Percentiles rank a stretch among this genome's conserved stretches.
Evolutionary conservation across 1,139 yeast genomes (phyloP).

Genomic region (Diutina catenulata): DNA sequence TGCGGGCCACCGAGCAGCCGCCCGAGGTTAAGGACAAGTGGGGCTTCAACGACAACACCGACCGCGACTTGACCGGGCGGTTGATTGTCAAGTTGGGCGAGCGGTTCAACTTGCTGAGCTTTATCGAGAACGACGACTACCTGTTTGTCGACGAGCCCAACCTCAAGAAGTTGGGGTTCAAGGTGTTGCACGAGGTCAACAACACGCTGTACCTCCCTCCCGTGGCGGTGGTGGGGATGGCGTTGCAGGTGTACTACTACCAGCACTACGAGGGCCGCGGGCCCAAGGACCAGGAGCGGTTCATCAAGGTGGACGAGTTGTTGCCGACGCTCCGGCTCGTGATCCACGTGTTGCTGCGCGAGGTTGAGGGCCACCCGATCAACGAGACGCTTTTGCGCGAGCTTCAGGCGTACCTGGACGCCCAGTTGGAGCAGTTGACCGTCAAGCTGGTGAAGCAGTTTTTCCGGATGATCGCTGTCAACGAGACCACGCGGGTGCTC

Average conservation of each 20-base stretch:
- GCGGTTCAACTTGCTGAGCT: constrained; percentile 20
- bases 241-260: constrained; percentile 23
- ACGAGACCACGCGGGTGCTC: constrained; percentile 17
- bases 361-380: constrained; percentile 11
- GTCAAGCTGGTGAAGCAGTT: constrained; percentile 21
- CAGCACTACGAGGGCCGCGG: constrained; percentile 10
- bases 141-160: constrained; percentile 10
- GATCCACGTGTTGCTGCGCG: constrained; percentile 14
- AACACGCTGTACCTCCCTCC: constrained; percentile 25
- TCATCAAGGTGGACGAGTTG: constrained; percentile 16
- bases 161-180: constrained; percentile 32
- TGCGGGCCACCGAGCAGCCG: constrained; percentile 12
- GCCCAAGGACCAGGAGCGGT: constrained; percentile 1
- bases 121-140: constrained; percentile 10
- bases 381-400: constrained; percentile 10
- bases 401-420: constrained; percentile 9
- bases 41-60: constrained; percentile 20
- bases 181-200: constrained; percentile 29
- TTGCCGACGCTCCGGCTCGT: constrained; percentile 20
- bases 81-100: constrained; percentile 29
- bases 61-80: constrained; percentile 23
- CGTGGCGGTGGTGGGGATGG: constrained; percentile 26
- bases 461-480: constrained; percentile 24
- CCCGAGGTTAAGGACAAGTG: constrained; percentile 6
- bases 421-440: constrained; percentile 13